Conservation (phyloP, 225 moss, liverwort and hornwort species). For the Sphagnum contortum region DNA sequence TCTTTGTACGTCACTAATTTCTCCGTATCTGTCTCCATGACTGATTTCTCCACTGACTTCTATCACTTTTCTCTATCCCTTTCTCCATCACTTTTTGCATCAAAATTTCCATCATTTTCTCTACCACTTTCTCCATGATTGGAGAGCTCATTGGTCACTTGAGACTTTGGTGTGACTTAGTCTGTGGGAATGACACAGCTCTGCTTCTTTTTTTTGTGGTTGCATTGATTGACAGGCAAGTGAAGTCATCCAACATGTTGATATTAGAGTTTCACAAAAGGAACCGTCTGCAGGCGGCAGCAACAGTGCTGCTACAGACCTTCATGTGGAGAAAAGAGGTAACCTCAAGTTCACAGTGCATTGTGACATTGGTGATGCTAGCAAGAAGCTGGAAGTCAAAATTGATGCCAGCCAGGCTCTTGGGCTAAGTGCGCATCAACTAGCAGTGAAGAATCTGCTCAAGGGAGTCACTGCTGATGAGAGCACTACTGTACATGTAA, state of each 20-base stretch:
- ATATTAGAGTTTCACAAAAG: constrained; percentile 12
- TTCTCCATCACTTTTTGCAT: too few relatives aligned
- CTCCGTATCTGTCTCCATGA: too few relatives aligned
- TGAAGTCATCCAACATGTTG: constrained; percentile 30
- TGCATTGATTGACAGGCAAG: constrained; percentile 24
- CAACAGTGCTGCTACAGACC: neutral
- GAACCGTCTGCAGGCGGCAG: neutral
- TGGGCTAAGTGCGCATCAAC: constrained; percentile 23
- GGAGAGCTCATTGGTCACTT: too few relatives aligned
- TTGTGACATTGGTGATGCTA: constrained; percentile 34
- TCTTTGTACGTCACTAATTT: too few relatives aligned
- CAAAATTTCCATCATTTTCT: too few relatives aligned
- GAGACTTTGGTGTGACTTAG: too few relatives aligned
- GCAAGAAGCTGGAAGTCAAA: constrained; percentile 33
- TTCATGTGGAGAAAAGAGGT: constrained; percentile 18
- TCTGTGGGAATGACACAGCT: neutral
- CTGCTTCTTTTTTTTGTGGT: neutral
- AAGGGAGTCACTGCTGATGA: constrained; percentile 65
- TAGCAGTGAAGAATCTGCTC: constrained; percentile 44
- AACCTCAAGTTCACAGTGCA: constrained; percentile 28
- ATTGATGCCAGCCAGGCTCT: constrained; percentile 23
- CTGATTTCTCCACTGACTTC: too few relatives aligned
- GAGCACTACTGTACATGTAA: constrained; percentile 62
- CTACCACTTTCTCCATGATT: too few relatives aligned
- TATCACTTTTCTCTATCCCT: too few relatives aligned